Conservation (phyloP, 495 filamentous ascomycete species). For the Aspergillus baeticus region DNA sequence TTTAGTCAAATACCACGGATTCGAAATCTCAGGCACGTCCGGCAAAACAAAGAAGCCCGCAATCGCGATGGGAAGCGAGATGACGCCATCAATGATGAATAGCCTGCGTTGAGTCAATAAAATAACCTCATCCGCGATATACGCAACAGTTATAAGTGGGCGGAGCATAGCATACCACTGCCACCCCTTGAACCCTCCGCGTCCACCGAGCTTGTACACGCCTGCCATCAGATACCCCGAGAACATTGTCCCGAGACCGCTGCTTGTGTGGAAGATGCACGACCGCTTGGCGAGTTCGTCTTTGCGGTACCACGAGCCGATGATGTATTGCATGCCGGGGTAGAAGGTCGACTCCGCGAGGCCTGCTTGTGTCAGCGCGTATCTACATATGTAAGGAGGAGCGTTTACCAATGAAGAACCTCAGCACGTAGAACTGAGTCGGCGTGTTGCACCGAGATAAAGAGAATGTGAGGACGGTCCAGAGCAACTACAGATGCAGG, state of each 20-base stretch:
- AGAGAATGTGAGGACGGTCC: conserved; percentile 53
- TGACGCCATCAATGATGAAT: conserved; percentile 45
- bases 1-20: conserved; percentile 48
- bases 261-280: conserved; percentile 61
- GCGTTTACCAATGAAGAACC: conserved; percentile 57
- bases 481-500: conserved; percentile 43
- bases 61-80: conserved; percentile 48
- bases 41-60: conserved; percentile 60
- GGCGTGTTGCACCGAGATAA: conserved; percentile 45
- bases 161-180: no score
- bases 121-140: not conserved
- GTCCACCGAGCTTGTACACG: conserved; percentile 49
- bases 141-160: no score
- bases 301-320: conserved; percentile 52
- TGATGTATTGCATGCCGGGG: conserved; percentile 46
- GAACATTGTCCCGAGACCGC: conserved; percentile 55
- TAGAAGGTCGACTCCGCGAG: conserved; percentile 47
- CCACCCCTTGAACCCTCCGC: conserved; percentile 48
- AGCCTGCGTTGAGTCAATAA: conserved; percentile 24
- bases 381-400: conserved; percentile 9
- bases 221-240: conserved; percentile 58
- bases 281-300: conserved; percentile 56
- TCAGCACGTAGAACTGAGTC: conserved; percentile 52
- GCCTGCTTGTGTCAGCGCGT: conserved; percentile 18
- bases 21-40: conserved; percentile 59